Percentiles rank a stretch among this genome's conserved stretches.
These are phyloP conservation scores for Hippophae gyantsensis DNA, from an alignment of 306 rosid species.

Conservation along the genomic window DNA sequence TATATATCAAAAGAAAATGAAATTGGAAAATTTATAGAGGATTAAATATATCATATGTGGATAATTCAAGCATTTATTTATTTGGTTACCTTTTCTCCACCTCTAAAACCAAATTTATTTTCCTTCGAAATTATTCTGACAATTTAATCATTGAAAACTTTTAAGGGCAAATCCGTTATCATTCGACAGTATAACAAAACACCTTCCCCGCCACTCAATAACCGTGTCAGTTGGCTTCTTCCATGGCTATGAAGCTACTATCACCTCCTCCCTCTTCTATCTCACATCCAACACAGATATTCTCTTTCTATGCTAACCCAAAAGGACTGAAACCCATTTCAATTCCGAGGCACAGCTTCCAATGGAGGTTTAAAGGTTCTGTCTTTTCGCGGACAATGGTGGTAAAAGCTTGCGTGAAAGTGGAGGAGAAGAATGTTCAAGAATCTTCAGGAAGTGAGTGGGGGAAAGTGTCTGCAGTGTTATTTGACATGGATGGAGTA, in stretches of 20 bases:
- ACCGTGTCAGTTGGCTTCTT: slow-evolving; percentile 9
- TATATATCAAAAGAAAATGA: too few species aligned
- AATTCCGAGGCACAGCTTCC: slow-evolving; percentile 27
- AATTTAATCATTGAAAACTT: background rate
- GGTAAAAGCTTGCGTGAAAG: slow-evolving; percentile 49
- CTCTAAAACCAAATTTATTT: background rate
- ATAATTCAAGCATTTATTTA: too few species aligned
- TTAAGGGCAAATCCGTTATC: slow-evolving; percentile 15
- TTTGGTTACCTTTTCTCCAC: too few species aligned
- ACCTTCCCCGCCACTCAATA: slow-evolving; percentile 30
- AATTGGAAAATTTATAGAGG: too few species aligned
- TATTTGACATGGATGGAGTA: slow-evolving; percentile 98
- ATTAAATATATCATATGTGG: too few species aligned
- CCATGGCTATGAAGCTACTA: slow-evolving; percentile 33
- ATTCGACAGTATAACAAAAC: background rate
- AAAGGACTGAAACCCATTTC: slow-evolving; percentile 28
- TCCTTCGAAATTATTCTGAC: background rate
- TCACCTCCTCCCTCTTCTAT: slow-evolving; percentile 27
- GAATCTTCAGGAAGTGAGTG: slow-evolving; percentile 39
- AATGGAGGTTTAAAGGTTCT: slow-evolving; percentile 33
- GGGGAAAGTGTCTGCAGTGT: slow-evolving; percentile 84
- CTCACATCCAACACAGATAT: slow-evolving; percentile 26
- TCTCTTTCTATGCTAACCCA: slow-evolving; percentile 19
- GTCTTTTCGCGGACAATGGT: slow-evolving; percentile 25
- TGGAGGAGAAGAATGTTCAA: slow-evolving; percentile 39